These are phyloP conservation scores for Herpetospermum pedunculosum DNA, from an alignment of 306 rosid species.

Conservation along the genomic window DNA sequence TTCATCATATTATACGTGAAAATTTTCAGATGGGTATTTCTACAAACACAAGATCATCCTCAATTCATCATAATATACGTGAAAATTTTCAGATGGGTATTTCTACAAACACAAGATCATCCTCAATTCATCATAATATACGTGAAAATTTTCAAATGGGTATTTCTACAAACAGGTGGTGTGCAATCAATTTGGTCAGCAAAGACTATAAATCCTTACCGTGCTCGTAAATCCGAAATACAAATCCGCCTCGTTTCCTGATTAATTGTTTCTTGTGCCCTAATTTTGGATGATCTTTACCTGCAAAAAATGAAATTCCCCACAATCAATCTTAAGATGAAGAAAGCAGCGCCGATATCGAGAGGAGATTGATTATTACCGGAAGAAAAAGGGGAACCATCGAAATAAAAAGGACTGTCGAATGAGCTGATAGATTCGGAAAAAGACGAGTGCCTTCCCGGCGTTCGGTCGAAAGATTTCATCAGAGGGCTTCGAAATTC, in stretches of 20 bases:
- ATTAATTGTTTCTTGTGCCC: background rate
- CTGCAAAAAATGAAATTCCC: background rate
- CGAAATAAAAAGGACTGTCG: slow-evolving; percentile 22
- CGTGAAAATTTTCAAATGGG: too few species aligned
- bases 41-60: background rate
- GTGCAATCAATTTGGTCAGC: background rate
- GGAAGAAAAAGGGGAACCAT: slow-evolving; percentile 18
- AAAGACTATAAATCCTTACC: slow-evolving; percentile 18
- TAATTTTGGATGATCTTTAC: background rate
- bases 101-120: too few species aligned
- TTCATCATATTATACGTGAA: too few species aligned
- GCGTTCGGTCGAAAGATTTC: background rate
- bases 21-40: too few species aligned
- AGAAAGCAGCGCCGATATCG: background rate
- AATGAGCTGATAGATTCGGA: slow-evolving; percentile 21
- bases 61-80: background rate
- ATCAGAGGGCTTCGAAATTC: background rate
- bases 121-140: too few species aligned
- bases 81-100: background rate
- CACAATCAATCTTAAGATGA: background rate
- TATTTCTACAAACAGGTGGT: background rate
- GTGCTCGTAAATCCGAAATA: slow-evolving; percentile 49
- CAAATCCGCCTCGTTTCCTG: slow-evolving; percentile 29
- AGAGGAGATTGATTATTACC: slow-evolving; percentile 18
- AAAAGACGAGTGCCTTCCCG: background rate